phyloP scores from a whole-genome alignment of 2,329 filamentous ascomycete species.

The Arthrobotrys conoides region DNA sequence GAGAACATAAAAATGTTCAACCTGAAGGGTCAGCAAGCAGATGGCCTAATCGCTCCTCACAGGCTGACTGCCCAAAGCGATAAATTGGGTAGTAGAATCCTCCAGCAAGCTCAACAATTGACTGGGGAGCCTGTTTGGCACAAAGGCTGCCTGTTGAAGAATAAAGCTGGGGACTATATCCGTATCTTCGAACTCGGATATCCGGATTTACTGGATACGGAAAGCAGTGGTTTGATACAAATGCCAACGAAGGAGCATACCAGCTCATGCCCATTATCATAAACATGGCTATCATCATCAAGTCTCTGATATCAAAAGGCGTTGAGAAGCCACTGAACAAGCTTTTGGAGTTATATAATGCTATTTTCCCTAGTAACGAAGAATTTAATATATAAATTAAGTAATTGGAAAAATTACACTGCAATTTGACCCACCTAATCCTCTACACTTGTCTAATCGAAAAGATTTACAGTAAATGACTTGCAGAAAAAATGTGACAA shows the following conservation, averaged over 20 bases:
- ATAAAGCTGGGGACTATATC: constrained; percentile 2
- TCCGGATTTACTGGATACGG: constrained; percentile 8
- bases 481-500: constrained; percentile 5
- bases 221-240: background rate
- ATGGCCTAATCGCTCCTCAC: constrained; percentile 12
- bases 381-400: background rate
- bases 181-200: constrained; percentile 14
- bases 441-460: background rate
- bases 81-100: background rate
- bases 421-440: background rate
- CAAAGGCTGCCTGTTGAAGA: constrained; percentile 5
- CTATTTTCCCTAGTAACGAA: background rate
- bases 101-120: background rate
- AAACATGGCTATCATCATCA: constrained; percentile 12
- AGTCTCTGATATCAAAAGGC: constrained; percentile 10
- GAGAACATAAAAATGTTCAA: background rate
- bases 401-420: background rate
- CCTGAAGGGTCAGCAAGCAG: background rate
- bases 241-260: background rate
- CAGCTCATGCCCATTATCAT: constrained; percentile 17
- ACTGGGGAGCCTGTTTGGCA: constrained; percentile 8
- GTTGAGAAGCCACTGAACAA: constrained; percentile 1
- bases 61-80: background rate
- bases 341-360: constrained; percentile 1
- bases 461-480: background rate